phyloP scores from a whole-genome alignment of 495 filamentous ascomycete genomes.

The Aspergillus sclerotioniger region DNA sequence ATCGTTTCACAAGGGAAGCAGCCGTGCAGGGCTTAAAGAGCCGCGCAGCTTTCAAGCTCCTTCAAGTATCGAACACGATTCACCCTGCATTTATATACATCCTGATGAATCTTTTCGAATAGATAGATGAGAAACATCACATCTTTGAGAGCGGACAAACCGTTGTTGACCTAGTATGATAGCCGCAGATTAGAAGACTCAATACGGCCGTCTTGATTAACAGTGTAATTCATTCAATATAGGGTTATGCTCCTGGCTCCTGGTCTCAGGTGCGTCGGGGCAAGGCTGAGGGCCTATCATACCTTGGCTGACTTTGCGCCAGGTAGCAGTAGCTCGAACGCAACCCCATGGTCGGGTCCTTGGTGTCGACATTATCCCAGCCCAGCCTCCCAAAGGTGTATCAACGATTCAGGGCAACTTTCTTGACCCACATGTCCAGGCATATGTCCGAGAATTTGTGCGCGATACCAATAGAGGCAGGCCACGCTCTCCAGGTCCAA shows the following conservation, averaged over 20 bases:
- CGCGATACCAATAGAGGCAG: slow-evolving; percentile 61
- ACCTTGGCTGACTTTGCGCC: slow-evolving; percentile 3
- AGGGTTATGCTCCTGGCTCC: slow-evolving; percentile 91
- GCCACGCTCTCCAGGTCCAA: slow-evolving; percentile 25
- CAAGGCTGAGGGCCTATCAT: not conserved
- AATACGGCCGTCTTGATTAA: not conserved
- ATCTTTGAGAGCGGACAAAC: slow-evolving; percentile 79
- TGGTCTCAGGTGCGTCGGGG: slow-evolving; percentile 75
- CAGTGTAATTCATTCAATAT: slow-evolving; percentile 1
- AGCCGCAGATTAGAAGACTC: not conserved
- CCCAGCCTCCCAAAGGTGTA: slow-evolving; percentile 82
- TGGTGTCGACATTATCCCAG: slow-evolving; percentile 91
- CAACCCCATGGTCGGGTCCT: slow-evolving; percentile 74
- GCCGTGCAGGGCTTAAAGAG: slow-evolving; percentile 76
- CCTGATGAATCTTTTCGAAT: not conserved
- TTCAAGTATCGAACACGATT: slow-evolving; percentile 56
- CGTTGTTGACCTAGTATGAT: slow-evolving; percentile 77
- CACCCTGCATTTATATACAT: not conserved
- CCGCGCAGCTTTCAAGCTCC: slow-evolving; percentile 87
- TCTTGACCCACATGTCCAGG: slow-evolving; percentile 65
- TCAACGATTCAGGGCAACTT: slow-evolving; percentile 95
- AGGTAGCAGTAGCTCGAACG: slow-evolving; percentile 78
- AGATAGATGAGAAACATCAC: slow-evolving; percentile 78
- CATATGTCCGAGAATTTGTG: slow-evolving; percentile 71
- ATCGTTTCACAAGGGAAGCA: slow-evolving; percentile 68